Evolutionary conservation across 306 rosid species (phyloP).

Genomic region (Cajanus cajan): DNA sequence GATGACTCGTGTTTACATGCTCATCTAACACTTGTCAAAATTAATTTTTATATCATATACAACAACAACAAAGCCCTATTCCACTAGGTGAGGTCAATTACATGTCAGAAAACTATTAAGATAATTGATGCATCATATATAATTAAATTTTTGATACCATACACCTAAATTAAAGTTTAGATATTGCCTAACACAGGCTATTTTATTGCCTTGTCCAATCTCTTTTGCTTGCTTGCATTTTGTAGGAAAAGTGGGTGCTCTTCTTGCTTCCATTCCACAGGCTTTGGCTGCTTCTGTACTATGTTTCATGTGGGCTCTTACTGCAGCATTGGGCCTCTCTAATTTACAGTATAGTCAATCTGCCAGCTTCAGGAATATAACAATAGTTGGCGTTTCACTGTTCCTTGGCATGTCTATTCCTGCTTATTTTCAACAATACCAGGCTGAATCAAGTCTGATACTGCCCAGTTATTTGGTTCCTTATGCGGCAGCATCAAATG

Average conservation of each 20-base stretch:
- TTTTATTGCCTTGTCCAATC: neutral
- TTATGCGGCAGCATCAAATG: slow-evolving; percentile 85
- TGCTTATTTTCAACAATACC: slow-evolving; percentile 89
- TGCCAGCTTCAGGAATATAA: slow-evolving; percentile 76
- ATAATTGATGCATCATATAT: neutral
- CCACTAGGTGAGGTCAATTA: too few relatives aligned
- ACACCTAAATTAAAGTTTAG: slow-evolving; percentile 8
- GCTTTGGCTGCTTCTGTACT: slow-evolving; percentile 85
- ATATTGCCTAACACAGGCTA: neutral
- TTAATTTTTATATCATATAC: neutral
- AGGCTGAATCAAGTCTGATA: slow-evolving; percentile 60
- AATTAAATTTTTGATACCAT: neutral
- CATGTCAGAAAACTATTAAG: too few relatives aligned
- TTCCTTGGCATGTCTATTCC: slow-evolving; percentile 95
- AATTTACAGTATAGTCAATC: slow-evolving; percentile 73
- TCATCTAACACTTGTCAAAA: neutral
- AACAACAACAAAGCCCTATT: too few relatives aligned
- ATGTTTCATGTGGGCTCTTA: slow-evolving; percentile 93
- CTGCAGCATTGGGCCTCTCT: slow-evolving; percentile 71
- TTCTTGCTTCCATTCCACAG: slow-evolving; percentile 91
- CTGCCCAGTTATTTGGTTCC: slow-evolving; percentile 87
- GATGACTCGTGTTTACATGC: neutral
- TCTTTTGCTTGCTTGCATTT: slow-evolving; percentile 8
- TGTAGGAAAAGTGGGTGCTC: slow-evolving; percentile 92
- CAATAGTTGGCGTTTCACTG: slow-evolving; percentile 77